These are phyloP conservation scores for Bromus sterilis DNA, from an alignment of 176 grass and related monocot species.

Conservation along the genomic window DNA sequence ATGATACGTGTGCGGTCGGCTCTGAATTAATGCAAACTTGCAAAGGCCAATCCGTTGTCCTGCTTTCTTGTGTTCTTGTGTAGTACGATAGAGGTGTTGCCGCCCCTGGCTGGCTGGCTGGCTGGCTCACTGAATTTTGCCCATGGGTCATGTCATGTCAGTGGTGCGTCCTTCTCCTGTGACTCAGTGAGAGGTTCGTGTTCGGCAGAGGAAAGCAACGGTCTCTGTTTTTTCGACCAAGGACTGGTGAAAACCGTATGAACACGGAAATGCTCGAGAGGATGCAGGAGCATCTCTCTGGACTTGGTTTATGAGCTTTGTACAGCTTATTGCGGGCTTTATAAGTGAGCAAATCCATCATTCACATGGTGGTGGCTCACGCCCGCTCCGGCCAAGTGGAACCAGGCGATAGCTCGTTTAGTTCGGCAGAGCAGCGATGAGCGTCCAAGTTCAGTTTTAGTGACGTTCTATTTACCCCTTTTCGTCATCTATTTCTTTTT, in stretches of 20 bases:
- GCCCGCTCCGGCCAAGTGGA: no score
- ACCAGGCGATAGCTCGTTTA: no score
- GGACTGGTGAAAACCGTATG: neutral
- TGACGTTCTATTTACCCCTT: no score
- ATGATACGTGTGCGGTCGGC: neutral
- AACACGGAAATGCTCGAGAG: neutral
- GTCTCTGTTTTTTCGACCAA: neutral
- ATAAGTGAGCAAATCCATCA: no score
- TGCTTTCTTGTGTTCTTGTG: neutral
- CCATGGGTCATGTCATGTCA: neutral
- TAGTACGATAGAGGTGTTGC: neutral
- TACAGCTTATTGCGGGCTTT: no score
- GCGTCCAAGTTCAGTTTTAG: no score
- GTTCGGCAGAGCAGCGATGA: no score
- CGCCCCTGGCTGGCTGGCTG: neutral
- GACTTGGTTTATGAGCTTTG: no score
- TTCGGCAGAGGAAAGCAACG: neutral
- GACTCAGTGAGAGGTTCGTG: neutral
- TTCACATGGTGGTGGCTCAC: no score
- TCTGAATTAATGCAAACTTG: neutral
- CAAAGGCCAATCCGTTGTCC: neutral
- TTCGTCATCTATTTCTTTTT: no score
- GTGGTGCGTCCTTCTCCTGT: neutral
- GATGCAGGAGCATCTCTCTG: no score
- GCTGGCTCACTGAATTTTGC: neutral